Evolutionary conservation across 2,329 filamentous ascomycete species (phyloP), one percentile per base, ranked within the genome.

Genomic region (Colletotrichum salicis): DNA sequence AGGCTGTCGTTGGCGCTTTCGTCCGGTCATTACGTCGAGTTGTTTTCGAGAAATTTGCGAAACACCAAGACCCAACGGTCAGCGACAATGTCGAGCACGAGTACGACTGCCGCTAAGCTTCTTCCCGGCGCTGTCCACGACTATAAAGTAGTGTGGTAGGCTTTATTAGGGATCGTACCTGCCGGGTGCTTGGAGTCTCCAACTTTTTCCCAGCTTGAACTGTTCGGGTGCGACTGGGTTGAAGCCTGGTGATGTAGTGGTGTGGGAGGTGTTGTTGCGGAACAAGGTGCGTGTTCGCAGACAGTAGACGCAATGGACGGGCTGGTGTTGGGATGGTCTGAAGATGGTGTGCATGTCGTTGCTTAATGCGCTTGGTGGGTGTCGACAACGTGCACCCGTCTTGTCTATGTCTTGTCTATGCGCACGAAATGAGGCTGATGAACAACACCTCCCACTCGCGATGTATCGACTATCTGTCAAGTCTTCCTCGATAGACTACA

Each of bases 301-400:
- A 61, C 24, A 64, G 58, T 27, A 1, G 58, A 60, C 33, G 55
- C 8, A 13, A 10, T 12, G 33, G 41, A 48, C 29, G 51, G 29
- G 19, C 41, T 62, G 37, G 27, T 67, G 37, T 52, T 61, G 67
- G 51, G 67, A 70, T 55, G 67, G 67, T 51, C 67, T 37, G 56
- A 66, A 70, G 31, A 33, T 70, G 60, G 64, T 68, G 69, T 64
- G 69, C 69, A 64, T 69, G 65, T 56, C 54, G 13, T 71, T 70
- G 19, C 60, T 31, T 72, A 56, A 70, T 72, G 70, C 70, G 59
- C 70, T 62, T 31, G 41, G 65, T 29, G 45, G n/a, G 31, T 48
- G 54, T 58, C 55, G 41, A 19, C 58, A 67, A 68, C 22, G n/a
- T 61, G 52, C 48, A 45, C 54, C 22, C 48, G 24, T 59, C 22